phyloP scores from a whole-genome alignment of 2,329 filamentous ascomycete genomes.

The Phialophora tarda region DNA sequence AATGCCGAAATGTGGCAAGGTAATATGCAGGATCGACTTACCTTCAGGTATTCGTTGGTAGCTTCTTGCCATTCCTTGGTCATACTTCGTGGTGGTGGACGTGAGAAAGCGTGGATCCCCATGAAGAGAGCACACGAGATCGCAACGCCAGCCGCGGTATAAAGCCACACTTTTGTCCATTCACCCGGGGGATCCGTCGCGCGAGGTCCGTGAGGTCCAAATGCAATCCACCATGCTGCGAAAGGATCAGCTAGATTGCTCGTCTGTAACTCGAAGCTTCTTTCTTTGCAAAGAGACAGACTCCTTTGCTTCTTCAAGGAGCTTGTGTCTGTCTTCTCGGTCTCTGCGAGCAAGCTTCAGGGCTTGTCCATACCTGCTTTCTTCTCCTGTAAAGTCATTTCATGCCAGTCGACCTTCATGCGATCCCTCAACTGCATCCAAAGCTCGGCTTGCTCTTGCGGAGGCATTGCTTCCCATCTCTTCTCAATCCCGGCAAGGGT shows the following conservation, averaged over 20 bases:
- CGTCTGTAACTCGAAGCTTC: slow-evolving; percentile 13
- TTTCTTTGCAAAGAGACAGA: background rate
- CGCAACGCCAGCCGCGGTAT: slow-evolving; percentile 71
- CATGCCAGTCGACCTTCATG: slow-evolving; percentile 97
- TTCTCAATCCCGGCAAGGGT: slow-evolving; percentile 98
- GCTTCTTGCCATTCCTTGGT: slow-evolving; percentile 96
- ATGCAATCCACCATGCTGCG: slow-evolving; percentile 97
- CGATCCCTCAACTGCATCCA: slow-evolving; percentile 98
- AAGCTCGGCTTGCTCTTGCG: slow-evolving; percentile 97
- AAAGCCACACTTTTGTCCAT: slow-evolving; percentile 75
- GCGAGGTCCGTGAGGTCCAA: slow-evolving; percentile 93
- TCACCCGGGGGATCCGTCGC: slow-evolving; percentile 82
- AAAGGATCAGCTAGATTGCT: slow-evolving; percentile 38
- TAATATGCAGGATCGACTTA: slow-evolving; percentile 48
- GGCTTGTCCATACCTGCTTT: slow-evolving; percentile 81
- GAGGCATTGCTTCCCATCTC: slow-evolving; percentile 97
- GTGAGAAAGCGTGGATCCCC: slow-evolving; percentile 72
- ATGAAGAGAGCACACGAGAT: slow-evolving; percentile 74
- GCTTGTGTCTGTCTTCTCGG: slow-evolving; percentile 2
- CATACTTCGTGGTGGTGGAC: slow-evolving; percentile 81
- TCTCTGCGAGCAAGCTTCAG: slow-evolving; percentile 1
- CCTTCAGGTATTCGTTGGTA: slow-evolving; percentile 91
- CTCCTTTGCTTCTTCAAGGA: slow-evolving; percentile 11
- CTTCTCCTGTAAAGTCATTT: slow-evolving; percentile 96
- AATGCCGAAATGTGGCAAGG: background rate